phyloP scores from a whole-genome alignment of 345 rosid species.

The Anacardium occidentale region DNA sequence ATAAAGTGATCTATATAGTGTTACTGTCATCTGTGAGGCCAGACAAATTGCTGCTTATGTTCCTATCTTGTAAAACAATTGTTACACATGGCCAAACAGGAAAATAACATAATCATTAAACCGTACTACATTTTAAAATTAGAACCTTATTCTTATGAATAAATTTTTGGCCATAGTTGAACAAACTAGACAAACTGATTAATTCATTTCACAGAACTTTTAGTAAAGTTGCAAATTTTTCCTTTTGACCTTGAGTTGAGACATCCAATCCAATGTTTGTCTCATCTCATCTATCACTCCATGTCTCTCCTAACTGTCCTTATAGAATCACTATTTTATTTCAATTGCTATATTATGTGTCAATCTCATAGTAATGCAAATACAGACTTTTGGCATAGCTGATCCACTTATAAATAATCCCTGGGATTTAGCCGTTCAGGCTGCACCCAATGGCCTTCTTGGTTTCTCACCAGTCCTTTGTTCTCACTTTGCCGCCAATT shows the following conservation, averaged over 20 bases:
- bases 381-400: neutral
- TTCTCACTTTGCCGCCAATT: constrained; percentile 24
- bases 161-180: neutral
- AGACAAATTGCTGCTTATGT: neutral
- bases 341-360: neutral
- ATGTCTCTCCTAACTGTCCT: neutral
- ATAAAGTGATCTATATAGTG: neutral
- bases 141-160: neutral
- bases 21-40: neutral
- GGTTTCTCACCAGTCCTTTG: constrained; percentile 25
- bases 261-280: neutral
- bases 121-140: neutral
- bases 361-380: neutral
- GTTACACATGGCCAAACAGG: neutral
- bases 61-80: neutral
- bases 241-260: neutral
- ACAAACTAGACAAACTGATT: neutral
- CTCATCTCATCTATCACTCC: neutral
- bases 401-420: neutral
- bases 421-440: constrained; percentile 5
- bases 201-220: neutral
- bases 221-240: neutral
- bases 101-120: neutral
- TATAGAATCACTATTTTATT: neutral
- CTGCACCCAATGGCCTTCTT: constrained; percentile 18